Evolutionary conservation across 2,329 filamentous ascomycete species (phyloP), one percentile per base, ranked within the genome.

Genomic region (Mollisia scopiformis): DNA sequence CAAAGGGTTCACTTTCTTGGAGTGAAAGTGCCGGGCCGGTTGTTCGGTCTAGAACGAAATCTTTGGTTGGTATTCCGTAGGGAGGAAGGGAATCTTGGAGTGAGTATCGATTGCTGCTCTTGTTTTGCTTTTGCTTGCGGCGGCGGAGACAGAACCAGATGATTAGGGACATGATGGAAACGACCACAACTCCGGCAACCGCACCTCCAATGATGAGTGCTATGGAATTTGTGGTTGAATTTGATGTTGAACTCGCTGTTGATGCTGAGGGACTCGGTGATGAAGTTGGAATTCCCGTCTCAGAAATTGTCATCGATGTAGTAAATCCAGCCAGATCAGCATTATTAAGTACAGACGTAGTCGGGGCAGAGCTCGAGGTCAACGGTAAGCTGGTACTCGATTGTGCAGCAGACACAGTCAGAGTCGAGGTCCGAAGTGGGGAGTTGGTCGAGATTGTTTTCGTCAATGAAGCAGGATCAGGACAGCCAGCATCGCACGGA

Each of bases 401-500:
- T 14, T 49, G 53, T 27, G 63, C 35, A 6, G 62, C 50, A 19
- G 39, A 53, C 28, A 35, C 16, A 31, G 49, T 68, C 67, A 19
- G 68, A 71, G 53, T 71, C 57, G 61, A 74, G 60, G 49, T 13
- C 46, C 57, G 55, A 41, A 53, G 21, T 25, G 25, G 10, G 43
- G 43, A 41, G 56, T 54, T 53, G 64, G 55, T 27, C 57, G 56
- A 21, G 11, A 53, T 33, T 30, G 35, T 61, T n/a, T n/a, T n/a
- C n/a, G n/a, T n/a, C n/a, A n/a, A n/a, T n/a, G n/a, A n/a, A n/a
- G 50, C 33, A 10, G 47, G 5, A 57, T 62, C 65, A 10, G 75
- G 75, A 59, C 78, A 80, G 6, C 58, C 63, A 2, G 71, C 54
- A 3, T 62, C 58, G 66, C 82, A 84, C 16, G 80, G 76, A 61